Evolutionary conservation across 352 stramenopile genomes (phyloP).

Genomic region (Plasmopara halstedii): DNA sequence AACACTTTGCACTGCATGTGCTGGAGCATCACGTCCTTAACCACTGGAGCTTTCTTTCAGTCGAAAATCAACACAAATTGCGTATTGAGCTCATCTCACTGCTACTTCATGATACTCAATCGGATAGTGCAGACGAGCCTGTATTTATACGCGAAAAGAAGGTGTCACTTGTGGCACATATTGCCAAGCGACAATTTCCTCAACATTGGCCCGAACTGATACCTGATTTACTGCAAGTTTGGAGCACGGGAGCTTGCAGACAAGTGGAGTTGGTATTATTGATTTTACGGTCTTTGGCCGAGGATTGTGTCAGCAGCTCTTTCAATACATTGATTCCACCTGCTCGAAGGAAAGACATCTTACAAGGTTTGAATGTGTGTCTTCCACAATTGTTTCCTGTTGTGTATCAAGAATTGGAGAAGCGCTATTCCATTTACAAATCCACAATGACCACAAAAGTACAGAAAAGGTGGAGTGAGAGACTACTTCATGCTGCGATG

Average conservation of each 20-base stretch:
- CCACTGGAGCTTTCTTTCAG: conserved; percentile 38
- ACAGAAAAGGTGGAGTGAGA: conserved; percentile 31
- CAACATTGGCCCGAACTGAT: conserved; percentile 71
- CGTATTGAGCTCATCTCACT: conserved; percentile 52
- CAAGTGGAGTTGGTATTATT: conserved; percentile 69
- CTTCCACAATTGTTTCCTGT: conserved; percentile 58
- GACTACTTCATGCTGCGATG: conserved; percentile 51
- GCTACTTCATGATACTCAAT: conserved; percentile 21
- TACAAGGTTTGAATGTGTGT: conserved; percentile 71
- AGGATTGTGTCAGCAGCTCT: conserved; percentile 72
- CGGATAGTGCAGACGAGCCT: conserved; percentile 24
- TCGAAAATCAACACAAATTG: conserved; percentile 37
- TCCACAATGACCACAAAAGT: conserved; percentile 1
- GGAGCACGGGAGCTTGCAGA: conserved; percentile 26
- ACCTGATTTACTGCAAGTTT: conserved; percentile 55
- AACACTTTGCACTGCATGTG: conserved; percentile 76
- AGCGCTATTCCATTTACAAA: conserved; percentile 55
- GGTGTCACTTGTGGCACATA: conserved; percentile 55
- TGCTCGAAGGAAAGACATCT: conserved; percentile 63
- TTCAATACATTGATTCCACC: conserved; percentile 78
- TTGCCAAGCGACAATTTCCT: conserved; percentile 78
- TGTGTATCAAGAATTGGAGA: conserved; percentile 68
- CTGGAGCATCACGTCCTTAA: conserved; percentile 64
- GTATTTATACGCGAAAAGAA: conserved; percentile 76
- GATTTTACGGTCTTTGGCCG: conserved; percentile 60